Conservation (phyloP, 805 yeast genomes). For the Wickerhamomyces mucosus region DNA sequence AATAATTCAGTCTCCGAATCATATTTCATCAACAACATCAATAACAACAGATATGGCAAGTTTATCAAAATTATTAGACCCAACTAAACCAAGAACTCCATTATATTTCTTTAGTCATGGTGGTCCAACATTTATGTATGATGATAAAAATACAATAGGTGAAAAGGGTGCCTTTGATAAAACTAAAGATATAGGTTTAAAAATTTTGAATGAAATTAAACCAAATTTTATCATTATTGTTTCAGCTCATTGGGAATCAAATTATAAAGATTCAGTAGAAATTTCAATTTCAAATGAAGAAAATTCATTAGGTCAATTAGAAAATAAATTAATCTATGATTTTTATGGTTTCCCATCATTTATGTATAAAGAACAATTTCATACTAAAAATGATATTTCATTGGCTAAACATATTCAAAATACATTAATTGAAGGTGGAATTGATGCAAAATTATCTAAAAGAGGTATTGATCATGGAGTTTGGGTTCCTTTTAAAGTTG, state of each 20-base stretch:
- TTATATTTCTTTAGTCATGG: constrained; percentile 73
- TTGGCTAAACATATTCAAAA: constrained; percentile 37
- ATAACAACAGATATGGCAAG: background rate
- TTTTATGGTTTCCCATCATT: constrained; percentile 62
- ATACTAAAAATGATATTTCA: constrained; percentile 32
- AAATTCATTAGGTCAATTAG: constrained; percentile 18
- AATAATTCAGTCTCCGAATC: no score
- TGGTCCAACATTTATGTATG: constrained; percentile 69
- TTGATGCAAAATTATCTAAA: constrained; percentile 32
- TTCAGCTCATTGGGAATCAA: constrained; percentile 74
- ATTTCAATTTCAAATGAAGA: constrained; percentile 32
- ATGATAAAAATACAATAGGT: constrained; percentile 38
- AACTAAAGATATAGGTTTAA: constrained; percentile 39
- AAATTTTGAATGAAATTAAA: constrained; percentile 37
- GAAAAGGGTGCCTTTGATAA: constrained; percentile 50
- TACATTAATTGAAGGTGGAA: constrained; percentile 32
- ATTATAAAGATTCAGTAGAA: constrained; percentile 32
- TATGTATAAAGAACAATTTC: constrained; percentile 57
- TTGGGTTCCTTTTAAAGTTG: constrained; percentile 74
- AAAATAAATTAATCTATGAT: constrained; percentile 59
- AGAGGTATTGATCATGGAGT: constrained; percentile 79
- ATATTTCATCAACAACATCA: no score
- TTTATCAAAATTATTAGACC: constrained; percentile 8
- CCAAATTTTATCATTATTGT: constrained; percentile 61
- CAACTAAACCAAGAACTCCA: constrained; percentile 30